Percentiles rank a stretch among this genome's conserved stretches.
Evolutionary conservation across 2,329 filamentous ascomycete species (phyloP).

Genomic region (Coleophoma crateriformis): DNA sequence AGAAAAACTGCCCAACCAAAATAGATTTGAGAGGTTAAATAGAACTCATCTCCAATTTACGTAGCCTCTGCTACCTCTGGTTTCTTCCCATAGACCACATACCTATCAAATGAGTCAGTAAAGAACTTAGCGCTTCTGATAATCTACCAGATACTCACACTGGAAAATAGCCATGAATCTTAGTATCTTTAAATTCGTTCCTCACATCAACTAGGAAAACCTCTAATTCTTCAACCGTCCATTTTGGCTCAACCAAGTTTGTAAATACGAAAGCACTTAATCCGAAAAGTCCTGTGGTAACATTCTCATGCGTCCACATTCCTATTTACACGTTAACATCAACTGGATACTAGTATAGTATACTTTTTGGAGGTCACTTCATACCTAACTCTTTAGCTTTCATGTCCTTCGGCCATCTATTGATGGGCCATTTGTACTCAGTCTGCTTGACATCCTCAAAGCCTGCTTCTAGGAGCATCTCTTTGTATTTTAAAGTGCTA

Average conservation of each 20-base stretch:
- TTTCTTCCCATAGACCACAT: too few relatives aligned
- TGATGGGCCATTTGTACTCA: neutral
- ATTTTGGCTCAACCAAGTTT: neutral
- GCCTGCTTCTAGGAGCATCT: constrained; percentile 3
- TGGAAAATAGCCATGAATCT: constrained; percentile 19
- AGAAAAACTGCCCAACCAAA: too few relatives aligned
- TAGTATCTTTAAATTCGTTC: constrained; percentile 24
- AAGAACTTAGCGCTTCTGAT: too few relatives aligned
- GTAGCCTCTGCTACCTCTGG: too few relatives aligned
- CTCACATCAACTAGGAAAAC: constrained; percentile 23
- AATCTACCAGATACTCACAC: neutral
- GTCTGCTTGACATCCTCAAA: constrained; percentile 7
- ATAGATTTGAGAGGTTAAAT: too few relatives aligned
- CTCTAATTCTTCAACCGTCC: constrained; percentile 21
- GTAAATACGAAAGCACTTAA: neutral
- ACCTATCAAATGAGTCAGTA: too few relatives aligned
- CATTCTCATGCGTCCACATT: neutral
- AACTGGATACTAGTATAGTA: neutral
- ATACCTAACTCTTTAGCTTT: neutral
- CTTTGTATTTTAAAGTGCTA: constrained; percentile 14
- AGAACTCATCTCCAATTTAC: too few relatives aligned
- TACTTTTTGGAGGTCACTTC: neutral
- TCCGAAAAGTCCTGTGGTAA: neutral
- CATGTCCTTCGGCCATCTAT: neutral
- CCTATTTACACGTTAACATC: neutral